These are phyloP conservation scores for Candida ortonii DNA, from an alignment of 805 yeast genomes.

Conservation along the genomic window DNA sequence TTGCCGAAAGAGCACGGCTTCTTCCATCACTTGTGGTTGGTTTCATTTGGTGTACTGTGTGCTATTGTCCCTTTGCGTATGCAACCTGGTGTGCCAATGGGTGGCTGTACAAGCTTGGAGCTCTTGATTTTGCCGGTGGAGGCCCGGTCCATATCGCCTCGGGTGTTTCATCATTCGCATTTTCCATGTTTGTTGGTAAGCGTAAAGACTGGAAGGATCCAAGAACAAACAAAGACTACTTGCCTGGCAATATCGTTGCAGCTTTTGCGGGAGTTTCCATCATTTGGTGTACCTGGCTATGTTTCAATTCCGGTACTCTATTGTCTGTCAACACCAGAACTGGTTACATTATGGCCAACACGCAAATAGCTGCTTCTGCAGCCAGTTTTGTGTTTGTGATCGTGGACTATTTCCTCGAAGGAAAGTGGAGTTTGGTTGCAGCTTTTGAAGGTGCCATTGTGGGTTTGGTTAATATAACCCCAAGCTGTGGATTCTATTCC, in stretches of 20 bases:
- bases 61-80: slow-evolving; percentile 44
- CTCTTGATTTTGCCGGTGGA: slow-evolving; percentile 49
- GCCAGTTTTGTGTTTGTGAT: slow-evolving; percentile 45
- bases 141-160: slow-evolving; percentile 48
- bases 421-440: slow-evolving; percentile 40
- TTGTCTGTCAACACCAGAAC: slow-evolving; percentile 40
- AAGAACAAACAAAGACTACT: slow-evolving; percentile 28
- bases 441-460: slow-evolving; percentile 47
- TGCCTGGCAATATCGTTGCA: slow-evolving; percentile 37
- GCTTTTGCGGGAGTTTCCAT: slow-evolving; percentile 44
- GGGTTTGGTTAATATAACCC: slow-evolving; percentile 47
- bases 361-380: slow-evolving; percentile 49
- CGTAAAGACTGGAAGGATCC: slow-evolving; percentile 35
- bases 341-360: slow-evolving; percentile 46
- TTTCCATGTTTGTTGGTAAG: slow-evolving; percentile 42
- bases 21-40: slow-evolving; percentile 42
- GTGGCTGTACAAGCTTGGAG: slow-evolving; percentile 42
- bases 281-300: slow-evolving; percentile 49
- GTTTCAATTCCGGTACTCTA: slow-evolving; percentile 47
- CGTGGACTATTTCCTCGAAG: slow-evolving; percentile 40
- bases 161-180: slow-evolving; percentile 42
- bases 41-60: slow-evolving; percentile 40
- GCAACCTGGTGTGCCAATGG: slow-evolving; percentile 48
- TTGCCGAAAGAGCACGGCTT: slow-evolving; percentile 43
- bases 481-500: slow-evolving; percentile 44